Base-by-base conservation (phyloP, 2,329 filamentous ascomycete genomes). In the Aspergillus flavus region DNA sequence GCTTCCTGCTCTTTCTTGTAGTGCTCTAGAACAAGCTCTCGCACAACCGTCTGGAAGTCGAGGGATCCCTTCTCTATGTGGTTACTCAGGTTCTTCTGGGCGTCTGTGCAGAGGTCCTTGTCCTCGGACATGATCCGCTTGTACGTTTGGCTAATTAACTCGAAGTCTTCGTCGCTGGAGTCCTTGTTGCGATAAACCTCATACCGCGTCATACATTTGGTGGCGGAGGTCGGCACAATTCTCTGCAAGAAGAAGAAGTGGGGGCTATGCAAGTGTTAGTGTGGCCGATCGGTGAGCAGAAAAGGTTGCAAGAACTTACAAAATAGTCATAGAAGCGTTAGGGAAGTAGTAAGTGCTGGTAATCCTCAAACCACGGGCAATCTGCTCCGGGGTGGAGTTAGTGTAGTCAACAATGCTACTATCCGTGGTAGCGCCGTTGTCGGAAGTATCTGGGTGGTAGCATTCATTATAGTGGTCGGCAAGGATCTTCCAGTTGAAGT, bases 81-180 rank as follows among this genome's bases (percentile, higher is more conserved):
- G 0, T 82, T 79, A 72, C 85, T 84, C 64, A 90, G 79, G 72
- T 88, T 89, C 72, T 81, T 81, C 71, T 90, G 87, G 0, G 84
- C 82, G 5, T 80, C 79, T 62, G 81, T 77, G 76, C 86, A 89
- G n/a, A 89, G 82, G 21, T 83, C 79, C 69, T 89, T 89, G 77
- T 89, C 86, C 72, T 90, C 87, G 1, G 82, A 82, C 84, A 89
- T 85, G 75, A 89, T 83, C 41, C 84, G 83, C 76, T 87, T 87
- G 80, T 88, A 89, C 66, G 87, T 84, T 60, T 82, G 72, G 73
- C 81, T 83, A 73, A 89, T 85, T 54, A 80, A 70, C 6, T 82
- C 75, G 70, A 90, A 89, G 61, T 87, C 83, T 36, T 84, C 84
- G 36, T 88, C 83, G 21, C 78, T 82, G 2, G 86, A 82, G 71